Conservation (phyloP, 192 early-diverging fungal species). For the Coemansia sp. region DNA sequence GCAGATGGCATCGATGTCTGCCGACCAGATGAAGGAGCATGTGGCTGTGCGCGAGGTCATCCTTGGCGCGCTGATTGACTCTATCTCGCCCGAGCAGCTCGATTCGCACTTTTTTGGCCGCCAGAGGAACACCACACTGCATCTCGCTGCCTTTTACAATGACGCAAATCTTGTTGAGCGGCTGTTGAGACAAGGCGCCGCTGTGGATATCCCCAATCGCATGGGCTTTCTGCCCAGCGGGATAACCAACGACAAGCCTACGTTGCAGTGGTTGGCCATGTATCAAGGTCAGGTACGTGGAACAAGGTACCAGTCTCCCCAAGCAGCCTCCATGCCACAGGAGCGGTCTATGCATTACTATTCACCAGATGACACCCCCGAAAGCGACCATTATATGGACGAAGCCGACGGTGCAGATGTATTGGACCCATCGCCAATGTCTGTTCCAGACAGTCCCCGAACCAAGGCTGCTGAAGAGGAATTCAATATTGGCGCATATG, state of each 20-base stretch:
- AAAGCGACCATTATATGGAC: conserved; percentile 17
- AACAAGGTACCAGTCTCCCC: conserved; percentile 32
- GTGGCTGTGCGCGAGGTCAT: conserved; percentile 54
- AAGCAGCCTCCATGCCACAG: conserved; percentile 9
- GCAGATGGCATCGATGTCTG: conserved; percentile 48
- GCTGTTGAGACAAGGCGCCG: conserved; percentile 52
- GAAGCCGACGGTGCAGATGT: neutral
- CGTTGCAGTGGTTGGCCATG: conserved; percentile 51
- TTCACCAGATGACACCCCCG: conserved; percentile 4
- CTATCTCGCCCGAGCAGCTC: conserved; percentile 51
- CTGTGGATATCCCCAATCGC: conserved; percentile 49
- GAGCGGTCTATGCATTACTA: conserved; percentile 13
- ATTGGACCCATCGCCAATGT: conserved; percentile 8
- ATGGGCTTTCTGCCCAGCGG: conserved; percentile 50
- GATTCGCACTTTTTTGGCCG: conserved; percentile 56
- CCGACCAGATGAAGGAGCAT: conserved; percentile 52
- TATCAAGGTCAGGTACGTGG: conserved; percentile 52
- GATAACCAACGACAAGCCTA: conserved; percentile 55
- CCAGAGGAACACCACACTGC: conserved; percentile 54
- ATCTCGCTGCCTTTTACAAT: conserved; percentile 57
- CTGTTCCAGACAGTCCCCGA: conserved; percentile 11
- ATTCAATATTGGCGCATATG: conserved; percentile 26
- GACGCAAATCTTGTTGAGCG: conserved; percentile 54
- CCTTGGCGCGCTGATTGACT: conserved; percentile 53
- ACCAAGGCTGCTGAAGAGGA: conserved; percentile 20